Conservation (phyloP, 192 early-diverging fungal species). For the Coemansia biformis region DNA sequence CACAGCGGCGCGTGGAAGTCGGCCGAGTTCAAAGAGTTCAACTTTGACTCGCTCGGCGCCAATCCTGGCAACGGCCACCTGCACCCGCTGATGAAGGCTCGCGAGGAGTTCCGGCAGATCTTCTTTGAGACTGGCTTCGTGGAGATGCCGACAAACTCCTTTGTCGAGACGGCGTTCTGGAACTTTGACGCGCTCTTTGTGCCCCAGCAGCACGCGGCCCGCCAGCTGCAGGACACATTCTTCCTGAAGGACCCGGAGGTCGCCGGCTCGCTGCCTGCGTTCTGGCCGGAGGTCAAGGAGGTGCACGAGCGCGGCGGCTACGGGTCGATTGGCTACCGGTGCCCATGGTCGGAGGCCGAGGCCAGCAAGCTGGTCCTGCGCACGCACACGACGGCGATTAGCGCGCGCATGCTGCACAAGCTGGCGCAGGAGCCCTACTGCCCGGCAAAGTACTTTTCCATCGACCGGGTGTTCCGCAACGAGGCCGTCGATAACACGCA, state of each 20-base stretch:
- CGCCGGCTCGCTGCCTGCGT: slow-evolving; percentile 76
- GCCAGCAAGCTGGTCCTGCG: slow-evolving; percentile 89
- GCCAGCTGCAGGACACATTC: slow-evolving; percentile 83
- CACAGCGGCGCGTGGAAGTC: slow-evolving; percentile 89
- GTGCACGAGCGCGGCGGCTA: slow-evolving; percentile 93
- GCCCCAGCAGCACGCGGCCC: slow-evolving; percentile 95
- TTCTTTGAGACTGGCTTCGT: slow-evolving; percentile 99
- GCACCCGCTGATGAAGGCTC: slow-evolving; percentile 98
- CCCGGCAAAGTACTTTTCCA: slow-evolving; percentile 98
- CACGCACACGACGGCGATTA: slow-evolving; percentile 95
- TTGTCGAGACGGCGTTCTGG: slow-evolving; percentile 98
- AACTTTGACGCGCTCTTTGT: slow-evolving; percentile 99
- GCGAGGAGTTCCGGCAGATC: slow-evolving; percentile 97
- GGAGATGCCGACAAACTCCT: slow-evolving; percentile 98
- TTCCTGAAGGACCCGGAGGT: slow-evolving; percentile 61
- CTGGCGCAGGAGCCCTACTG: slow-evolving; percentile 85
- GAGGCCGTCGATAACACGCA: slow-evolving; percentile 97
- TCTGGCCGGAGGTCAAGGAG: slow-evolving; percentile 84
- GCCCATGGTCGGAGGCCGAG: slow-evolving; percentile 87
- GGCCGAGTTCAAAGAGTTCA: slow-evolving; percentile 96
- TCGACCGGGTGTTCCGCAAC: slow-evolving; percentile 98
- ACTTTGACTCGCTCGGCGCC: slow-evolving; percentile 88
- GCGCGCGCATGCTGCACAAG: slow-evolving; percentile 86
- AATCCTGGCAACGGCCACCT: slow-evolving; percentile 79
- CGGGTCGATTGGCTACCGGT: slow-evolving; percentile 92